Base-by-base conservation (phyloP, 345 rosid species). In the Rhodamnia rubescens region DNA sequence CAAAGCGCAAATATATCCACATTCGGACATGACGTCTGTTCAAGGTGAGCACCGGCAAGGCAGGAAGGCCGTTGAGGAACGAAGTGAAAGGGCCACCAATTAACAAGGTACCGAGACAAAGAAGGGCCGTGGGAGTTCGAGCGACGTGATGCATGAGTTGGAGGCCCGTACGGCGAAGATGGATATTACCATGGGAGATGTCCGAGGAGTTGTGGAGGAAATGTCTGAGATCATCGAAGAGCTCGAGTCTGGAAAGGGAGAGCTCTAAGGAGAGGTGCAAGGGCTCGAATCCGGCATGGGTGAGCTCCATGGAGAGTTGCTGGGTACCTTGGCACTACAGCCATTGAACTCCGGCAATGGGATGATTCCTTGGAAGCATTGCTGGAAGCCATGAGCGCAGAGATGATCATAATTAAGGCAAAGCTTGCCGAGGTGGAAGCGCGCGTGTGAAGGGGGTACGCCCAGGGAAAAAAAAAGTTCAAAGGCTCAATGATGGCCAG, bases 281-380 rank as follows among this genome's bases (percentile, higher is more conserved):
- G 0, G 1, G 42, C 74, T 61, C 21, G 36, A 29, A 61, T 61
- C 74, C 29, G 14, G 40, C 21, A 61, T 61, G 40, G 40, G 40
- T 27, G 40, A 27, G 74, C 11, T 3, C 27, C 0, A 8, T 3
- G 14, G 74, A 61, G 74, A 14, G 10, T 6, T 61, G 74, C 7
- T 61, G 40, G 21, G 40, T 20, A 59, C 74, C 74, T 13, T 59
- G 18, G 74, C 74, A 61, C 40, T 7, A 1, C 2, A 61, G 0
- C 10, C 1, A 0, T 14, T 12, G 74, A 61, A 27, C 20, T 59
- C 9, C 0, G 0, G 21, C 1, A 14, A 9, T 3, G 16, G 32
- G 16, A 59, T 27, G 36, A 61, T 27, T 20, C 2, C 40, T 61
- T 61, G 20, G 40, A 61, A 29, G 21, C 21, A 20, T 27, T 27